Percentiles rank a stretch among this genome's conserved stretches.
phyloP scores from a whole-genome alignment of 208 protist species.

The Porcisia deanei region DNA sequence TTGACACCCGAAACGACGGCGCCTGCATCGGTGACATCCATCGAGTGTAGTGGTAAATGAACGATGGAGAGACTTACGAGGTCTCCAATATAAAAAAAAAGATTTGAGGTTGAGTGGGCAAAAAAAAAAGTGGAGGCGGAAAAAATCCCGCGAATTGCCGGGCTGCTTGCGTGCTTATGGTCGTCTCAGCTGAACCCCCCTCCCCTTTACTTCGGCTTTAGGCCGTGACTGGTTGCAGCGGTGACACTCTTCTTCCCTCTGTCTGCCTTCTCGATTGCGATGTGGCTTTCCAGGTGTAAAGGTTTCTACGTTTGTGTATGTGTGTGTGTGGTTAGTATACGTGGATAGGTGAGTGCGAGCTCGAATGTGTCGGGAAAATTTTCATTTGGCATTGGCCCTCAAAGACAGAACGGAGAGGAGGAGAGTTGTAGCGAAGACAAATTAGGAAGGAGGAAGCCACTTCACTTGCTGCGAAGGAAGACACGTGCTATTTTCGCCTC shows the following conservation, averaged over 20 bases:
- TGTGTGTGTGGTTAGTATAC: not conserved
- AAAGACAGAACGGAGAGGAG: not conserved
- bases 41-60: not conserved
- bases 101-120: not conserved
- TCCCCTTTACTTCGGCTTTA: not conserved
- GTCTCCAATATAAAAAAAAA: not conserved
- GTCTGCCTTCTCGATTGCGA: not conserved
- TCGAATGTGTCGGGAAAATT: not conserved
- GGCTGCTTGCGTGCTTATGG: not conserved
- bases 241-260: not conserved
- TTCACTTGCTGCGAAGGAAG: not conserved
- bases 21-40: conserved; percentile 5
- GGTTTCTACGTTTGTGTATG: not conserved
- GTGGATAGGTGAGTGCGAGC: not conserved
- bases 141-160: not conserved
- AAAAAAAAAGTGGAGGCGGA: not conserved
- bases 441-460: not conserved
- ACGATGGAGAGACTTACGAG: not conserved
- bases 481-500: not conserved
- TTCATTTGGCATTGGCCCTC: not conserved
- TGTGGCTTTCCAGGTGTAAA: not conserved
- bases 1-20: not conserved
- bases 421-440: not conserved
- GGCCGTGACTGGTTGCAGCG: not conserved
- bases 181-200: not conserved